These are phyloP conservation scores for Carex littledalei DNA, from an alignment of 176 grass and related monocot species.

Conservation along the genomic window DNA sequence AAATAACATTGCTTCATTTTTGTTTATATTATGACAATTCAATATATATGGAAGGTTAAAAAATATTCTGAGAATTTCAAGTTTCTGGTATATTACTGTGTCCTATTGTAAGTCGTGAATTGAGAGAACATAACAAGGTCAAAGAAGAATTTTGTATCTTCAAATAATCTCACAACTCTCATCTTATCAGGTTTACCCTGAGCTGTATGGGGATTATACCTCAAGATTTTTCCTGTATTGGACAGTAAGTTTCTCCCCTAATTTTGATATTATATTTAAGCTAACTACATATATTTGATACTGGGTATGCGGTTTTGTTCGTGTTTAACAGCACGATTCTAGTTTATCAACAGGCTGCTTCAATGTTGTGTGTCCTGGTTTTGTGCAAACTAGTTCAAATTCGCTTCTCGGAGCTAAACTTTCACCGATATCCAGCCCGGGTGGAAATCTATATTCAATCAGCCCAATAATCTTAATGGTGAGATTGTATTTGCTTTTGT, in stretches of 20 bases:
- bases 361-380: slow-evolving; percentile 23
- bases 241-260: slow-evolving; percentile 17
- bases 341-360: slow-evolving; percentile 24
- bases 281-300: slow-evolving; percentile 6
- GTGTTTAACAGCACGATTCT: slow-evolving; percentile 5
- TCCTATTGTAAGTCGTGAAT: neutral
- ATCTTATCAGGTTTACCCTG: slow-evolving; percentile 22
- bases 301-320: neutral
- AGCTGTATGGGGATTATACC: slow-evolving; percentile 10
- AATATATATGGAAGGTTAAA: neutral
- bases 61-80: neutral
- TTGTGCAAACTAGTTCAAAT: slow-evolving; percentile 17
- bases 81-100: neutral
- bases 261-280: neutral
- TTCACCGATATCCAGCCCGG: neutral
- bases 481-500: neutral
- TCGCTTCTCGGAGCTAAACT: slow-evolving; percentile 2
- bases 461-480: slow-evolving; percentile 5
- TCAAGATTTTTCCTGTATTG: slow-evolving; percentile 28
- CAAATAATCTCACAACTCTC: neutral
- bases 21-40: too few relatives aligned
- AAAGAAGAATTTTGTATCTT: neutral
- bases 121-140: neutral
- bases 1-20: too few relatives aligned
- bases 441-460: neutral